Evolutionary conservation across 2,329 filamentous ascomycete genomes (phyloP), one percentile per base, ranked within the genome.

Genomic region (Diplodia seriata): DNA sequence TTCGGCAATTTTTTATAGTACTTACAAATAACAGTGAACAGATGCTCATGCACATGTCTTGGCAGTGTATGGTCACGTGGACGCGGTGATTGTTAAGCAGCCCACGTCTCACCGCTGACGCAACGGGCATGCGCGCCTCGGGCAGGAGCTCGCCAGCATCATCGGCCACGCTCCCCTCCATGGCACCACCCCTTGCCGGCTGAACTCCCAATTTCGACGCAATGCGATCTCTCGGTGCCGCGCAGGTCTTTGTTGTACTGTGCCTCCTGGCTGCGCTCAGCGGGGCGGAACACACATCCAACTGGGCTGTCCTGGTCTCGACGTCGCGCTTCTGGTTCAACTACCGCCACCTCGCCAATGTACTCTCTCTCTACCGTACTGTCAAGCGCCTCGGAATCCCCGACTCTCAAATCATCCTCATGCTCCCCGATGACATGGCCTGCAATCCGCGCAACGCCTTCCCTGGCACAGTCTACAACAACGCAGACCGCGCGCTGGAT

Each of bases 291-390:
- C 95, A 99, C 82, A 99, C 95, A 18, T 97, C 93, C 77, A 99
- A 99, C 82, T 99, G 95, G 95, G 95, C 95, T 11, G 95, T 99
- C 70, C 89, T 99, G n/a, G 95, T 99, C 69, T 95, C 92, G 72
- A 99, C 95, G 6, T 99, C 95, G 65, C 91, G 95, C 66, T 99
- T 99, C 85, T 99, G 95, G 95, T 99, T 99, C 89, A 99, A 99
- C 83, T 99, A 99, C 81, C 91, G 95, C 68, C 95, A 99, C 80
- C 90, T 99, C 64, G 94, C 95, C 79, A 99, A 99, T 82, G 95
- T 97, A 20, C 89, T 99, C 70, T 97, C 94, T 69, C 89, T 99
- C 71, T 99, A 99, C 82, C 92, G 95, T 68, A 99, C 95, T 68
- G 95, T 99, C 71, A 99, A 99, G 83, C 92, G 95, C 14, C 89